These are phyloP conservation scores for Tricholoma terreum DNA, from an alignment of 768 basidiomycete genomes.

Conservation along the genomic window DNA sequence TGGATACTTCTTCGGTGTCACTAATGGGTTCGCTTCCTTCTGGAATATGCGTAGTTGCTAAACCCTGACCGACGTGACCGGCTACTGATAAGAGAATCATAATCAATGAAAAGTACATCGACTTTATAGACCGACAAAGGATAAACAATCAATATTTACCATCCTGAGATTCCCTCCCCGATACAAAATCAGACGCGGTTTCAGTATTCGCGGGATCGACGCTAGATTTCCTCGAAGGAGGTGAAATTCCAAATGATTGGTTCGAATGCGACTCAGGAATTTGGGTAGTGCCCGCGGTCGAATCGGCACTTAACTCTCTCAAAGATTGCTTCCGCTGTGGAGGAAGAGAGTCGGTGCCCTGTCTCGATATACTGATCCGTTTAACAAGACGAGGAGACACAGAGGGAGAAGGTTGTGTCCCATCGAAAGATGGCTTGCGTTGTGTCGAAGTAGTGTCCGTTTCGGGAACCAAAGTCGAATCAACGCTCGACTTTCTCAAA, in stretches of 20 bases:
- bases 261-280: background rate
- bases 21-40: conserved; percentile 8
- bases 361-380: conserved; percentile 8
- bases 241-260: background rate
- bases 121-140: conserved; percentile 13
- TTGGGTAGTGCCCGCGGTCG: background rate
- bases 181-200: background rate
- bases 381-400: conserved; percentile 6
- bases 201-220: background rate
- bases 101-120: conserved; percentile 29
- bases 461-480: conserved; percentile 2
- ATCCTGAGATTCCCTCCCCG: conserved; percentile 14
- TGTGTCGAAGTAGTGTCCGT: conserved; percentile 9
- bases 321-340: conserved; percentile 9
- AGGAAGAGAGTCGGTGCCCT: conserved; percentile 4
- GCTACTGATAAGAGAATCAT: conserved; percentile 11
- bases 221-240: conserved; percentile 5
- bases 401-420: conserved; percentile 2
- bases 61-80: conserved; percentile 10
- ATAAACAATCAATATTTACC: conserved; percentile 26
- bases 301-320: conserved; percentile 4
- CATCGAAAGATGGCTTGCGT: background rate
- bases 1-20: conserved; percentile 4
- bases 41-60: conserved; percentile 5
- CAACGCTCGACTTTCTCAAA: conserved; percentile 2